phyloP scores from a whole-genome alignment of 225 moss, liverwort and hornwort genomes.

The Thuidium tamariscinum region DNA sequence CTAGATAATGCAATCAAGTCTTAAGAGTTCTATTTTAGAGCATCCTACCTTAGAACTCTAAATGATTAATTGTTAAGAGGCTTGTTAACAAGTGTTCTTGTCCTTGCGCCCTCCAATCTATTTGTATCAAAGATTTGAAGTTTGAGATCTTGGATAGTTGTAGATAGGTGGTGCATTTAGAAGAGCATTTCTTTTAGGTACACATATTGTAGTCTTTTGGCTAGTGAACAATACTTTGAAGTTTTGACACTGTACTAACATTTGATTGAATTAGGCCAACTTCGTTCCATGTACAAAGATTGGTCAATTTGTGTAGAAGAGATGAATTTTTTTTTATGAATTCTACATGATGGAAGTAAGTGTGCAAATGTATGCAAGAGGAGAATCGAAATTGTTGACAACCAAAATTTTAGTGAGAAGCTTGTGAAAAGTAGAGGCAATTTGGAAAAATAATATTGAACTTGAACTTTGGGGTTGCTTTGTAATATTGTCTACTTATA shows the following conservation, averaged over 20 bases:
- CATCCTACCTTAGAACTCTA: too few species aligned
- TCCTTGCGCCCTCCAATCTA: too few species aligned
- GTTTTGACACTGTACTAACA: neutral
- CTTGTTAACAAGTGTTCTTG: too few species aligned
- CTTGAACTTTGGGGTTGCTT: neutral
- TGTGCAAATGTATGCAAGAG: neutral
- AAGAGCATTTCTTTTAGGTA: too few species aligned
- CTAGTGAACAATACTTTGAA: neutral
- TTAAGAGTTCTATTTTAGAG: too few species aligned
- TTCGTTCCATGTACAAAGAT: fast-evolving
- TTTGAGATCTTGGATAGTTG: too few species aligned
- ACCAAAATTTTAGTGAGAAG: neutral
- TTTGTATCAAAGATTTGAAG: too few species aligned
- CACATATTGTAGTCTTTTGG: neutral
- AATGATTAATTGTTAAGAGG: neutral
- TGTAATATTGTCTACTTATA: neutral
- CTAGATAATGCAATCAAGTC: too few species aligned
- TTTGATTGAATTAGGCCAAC: fast-evolving
- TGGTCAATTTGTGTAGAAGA: fast-evolving
- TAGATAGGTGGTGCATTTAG: too few species aligned
- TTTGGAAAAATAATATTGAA: fast-evolving
- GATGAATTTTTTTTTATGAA: fast-evolving
- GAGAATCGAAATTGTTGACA: fast-evolving
- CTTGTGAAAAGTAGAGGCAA: neutral
- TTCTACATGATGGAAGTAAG: neutral